phyloP scores from a whole-genome alignment of 768 basidiomycete species.

The Suillus placidus region DNA sequence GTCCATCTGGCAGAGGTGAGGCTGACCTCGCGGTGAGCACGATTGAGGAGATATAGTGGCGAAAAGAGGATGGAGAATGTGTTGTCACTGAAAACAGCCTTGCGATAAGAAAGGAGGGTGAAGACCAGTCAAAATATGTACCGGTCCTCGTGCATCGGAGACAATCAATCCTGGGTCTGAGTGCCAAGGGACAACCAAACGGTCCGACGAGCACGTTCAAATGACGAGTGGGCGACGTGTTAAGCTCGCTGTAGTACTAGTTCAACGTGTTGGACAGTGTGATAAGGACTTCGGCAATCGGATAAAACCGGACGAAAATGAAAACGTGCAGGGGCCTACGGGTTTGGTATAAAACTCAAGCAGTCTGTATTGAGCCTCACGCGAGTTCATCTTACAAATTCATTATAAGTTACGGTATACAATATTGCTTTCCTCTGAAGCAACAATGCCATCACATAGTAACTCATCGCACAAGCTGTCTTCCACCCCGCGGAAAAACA shows the following conservation, averaged over 20 bases:
- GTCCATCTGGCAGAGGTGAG: background rate
- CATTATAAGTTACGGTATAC: background rate
- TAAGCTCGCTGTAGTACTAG: background rate
- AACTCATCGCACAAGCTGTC: background rate
- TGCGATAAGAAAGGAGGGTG: background rate
- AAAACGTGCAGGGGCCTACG: background rate
- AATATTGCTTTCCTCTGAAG: background rate
- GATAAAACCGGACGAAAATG: conserved; percentile 1
- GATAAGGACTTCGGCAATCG: background rate
- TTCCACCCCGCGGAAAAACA: background rate
- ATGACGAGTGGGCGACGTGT: background rate
- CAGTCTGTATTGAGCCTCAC: background rate
- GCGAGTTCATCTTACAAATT: background rate
- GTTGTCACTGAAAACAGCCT: background rate
- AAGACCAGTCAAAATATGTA: background rate
- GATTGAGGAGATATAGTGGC: background rate
- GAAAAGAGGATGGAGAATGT: background rate
- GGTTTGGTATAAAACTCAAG: background rate
- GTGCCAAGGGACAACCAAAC: background rate
- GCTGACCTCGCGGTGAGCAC: background rate
- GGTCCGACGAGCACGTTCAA: background rate
- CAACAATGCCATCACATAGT: background rate
- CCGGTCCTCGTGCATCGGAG: background rate
- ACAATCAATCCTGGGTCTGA: background rate
- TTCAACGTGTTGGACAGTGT: background rate